Conservation (phyloP, 208 protist genomes). For the Leishmania arabica region DNA sequence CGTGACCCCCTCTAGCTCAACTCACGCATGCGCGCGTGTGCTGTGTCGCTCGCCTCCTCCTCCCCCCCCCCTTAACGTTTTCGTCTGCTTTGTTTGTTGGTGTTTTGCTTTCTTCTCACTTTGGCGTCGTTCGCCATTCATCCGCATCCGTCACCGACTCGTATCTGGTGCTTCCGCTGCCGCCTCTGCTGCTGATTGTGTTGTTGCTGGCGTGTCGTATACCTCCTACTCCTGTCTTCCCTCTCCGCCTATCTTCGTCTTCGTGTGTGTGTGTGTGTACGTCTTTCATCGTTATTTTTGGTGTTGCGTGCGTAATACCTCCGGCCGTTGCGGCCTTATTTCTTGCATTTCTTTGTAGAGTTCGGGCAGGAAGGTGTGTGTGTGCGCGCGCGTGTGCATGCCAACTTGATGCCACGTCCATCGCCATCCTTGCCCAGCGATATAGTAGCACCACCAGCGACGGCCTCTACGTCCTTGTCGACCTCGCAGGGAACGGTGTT, state of each 20-base stretch:
- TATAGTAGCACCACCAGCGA: slow-evolving; percentile 12
- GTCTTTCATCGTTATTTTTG: not conserved
- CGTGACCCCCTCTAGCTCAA: no score
- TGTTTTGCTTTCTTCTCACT: no score
- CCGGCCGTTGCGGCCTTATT: not conserved
- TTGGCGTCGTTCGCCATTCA: not conserved
- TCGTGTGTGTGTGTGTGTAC: not conserved
- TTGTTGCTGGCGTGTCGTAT: not conserved
- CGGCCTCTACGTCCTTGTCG: slow-evolving; percentile 1
- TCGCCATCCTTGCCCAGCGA: slow-evolving; percentile 7
- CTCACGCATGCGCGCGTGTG: not conserved
- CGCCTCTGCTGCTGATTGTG: not conserved
- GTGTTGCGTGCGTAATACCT: not conserved
- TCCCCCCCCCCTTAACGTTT: not conserved
- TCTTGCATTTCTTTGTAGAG: not conserved
- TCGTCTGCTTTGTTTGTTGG: not conserved
- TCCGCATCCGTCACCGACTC: not conserved
- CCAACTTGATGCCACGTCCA: not conserved
- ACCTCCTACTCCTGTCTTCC: not conserved
- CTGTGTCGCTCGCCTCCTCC: not conserved
- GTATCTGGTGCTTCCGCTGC: not conserved
- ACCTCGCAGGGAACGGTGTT: not conserved
- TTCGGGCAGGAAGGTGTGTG: not conserved
- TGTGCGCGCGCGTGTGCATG: not conserved
- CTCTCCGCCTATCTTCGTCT: not conserved